phyloP scores from a whole-genome alignment of 176 grass and related monocot species.

The Paspalum vaginatum region DNA sequence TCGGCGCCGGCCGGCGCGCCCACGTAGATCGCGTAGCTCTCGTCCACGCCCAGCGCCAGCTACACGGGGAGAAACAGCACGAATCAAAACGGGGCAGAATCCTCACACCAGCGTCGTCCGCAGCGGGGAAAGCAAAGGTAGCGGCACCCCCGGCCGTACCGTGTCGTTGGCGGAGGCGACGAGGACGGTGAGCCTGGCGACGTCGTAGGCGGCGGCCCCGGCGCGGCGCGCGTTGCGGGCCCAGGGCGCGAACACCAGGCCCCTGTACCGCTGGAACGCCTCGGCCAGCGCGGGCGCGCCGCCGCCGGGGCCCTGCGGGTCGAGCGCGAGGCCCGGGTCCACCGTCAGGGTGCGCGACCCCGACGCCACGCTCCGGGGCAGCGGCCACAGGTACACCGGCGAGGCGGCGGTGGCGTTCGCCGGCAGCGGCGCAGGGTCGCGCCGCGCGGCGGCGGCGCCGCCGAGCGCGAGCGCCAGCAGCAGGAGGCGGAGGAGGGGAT shows the following conservation, averaged over 20 bases:
- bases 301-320: constrained; percentile 42
- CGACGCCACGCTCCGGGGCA: constrained; percentile 59
- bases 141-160: constrained; percentile 58
- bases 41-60: constrained; percentile 81
- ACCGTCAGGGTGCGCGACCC: constrained; percentile 59
- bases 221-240: constrained; percentile 8
- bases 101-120: background rate
- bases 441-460: constrained; percentile 35
- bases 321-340: constrained; percentile 70
- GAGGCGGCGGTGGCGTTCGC: constrained; percentile 28
- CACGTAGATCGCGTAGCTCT: constrained; percentile 81
- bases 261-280: constrained; percentile 71
- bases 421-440: constrained; percentile 20
- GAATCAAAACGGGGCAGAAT: background rate
- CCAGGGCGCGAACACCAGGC: constrained; percentile 69
- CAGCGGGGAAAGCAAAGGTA: too few species aligned
- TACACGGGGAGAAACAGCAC: background rate
- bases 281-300: constrained; percentile 51
- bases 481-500: constrained; percentile 26
- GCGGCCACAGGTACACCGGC: constrained; percentile 77
- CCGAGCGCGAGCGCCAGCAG: constrained; percentile 36
- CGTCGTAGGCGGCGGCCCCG: constrained; percentile 38
- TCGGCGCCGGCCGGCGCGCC: constrained; percentile 40
- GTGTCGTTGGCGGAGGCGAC: constrained; percentile 77
- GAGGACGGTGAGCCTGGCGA: constrained; percentile 64